Percentiles rank a stretch among this genome's conserved stretches.
phyloP scores from a whole-genome alignment of 2,329 filamentous ascomycete genomes.

The Trichophyton rubrum region DNA sequence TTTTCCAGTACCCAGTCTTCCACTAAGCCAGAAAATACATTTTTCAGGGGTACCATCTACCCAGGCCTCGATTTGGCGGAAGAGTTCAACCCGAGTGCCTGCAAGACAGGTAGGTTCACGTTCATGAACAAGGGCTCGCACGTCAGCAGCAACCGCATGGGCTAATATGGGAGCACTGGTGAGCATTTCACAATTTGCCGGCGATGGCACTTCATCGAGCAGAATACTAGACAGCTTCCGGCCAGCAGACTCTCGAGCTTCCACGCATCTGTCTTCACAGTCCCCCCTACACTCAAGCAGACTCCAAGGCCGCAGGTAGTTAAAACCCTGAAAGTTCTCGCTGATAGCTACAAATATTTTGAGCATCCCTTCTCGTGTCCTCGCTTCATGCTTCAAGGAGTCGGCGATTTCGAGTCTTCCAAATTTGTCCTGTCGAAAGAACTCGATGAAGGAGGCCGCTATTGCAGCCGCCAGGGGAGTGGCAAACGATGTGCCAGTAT shows the following conservation, averaged over 20 bases:
- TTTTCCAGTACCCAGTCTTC: constrained; percentile 21
- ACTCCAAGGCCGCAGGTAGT: background rate
- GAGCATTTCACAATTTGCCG: background rate
- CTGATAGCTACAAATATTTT: background rate
- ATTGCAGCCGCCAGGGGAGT: background rate
- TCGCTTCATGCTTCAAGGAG: background rate
- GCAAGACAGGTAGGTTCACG: background rate
- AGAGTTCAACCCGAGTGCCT: background rate
- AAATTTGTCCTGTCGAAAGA: background rate
- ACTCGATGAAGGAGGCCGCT: background rate
- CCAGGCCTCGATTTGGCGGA: background rate
- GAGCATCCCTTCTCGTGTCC: background rate
- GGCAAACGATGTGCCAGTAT: background rate
- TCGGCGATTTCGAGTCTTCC: background rate
- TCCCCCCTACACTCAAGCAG: background rate
- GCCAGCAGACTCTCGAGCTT: background rate
- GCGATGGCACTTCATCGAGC: background rate
- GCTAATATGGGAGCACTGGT: background rate
- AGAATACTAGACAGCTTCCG: background rate
- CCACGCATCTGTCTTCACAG: background rate
- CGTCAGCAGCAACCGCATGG: background rate
- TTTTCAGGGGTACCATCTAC: background rate
- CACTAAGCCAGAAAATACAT: constrained; percentile 20
- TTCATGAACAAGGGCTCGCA: background rate
- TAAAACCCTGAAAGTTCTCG: background rate